Percentiles rank a stretch among this genome's conserved stretches.
phyloP scores from a whole-genome alignment of 2,329 filamentous ascomycete species.

The Trichophyton mentagrophytes region DNA sequence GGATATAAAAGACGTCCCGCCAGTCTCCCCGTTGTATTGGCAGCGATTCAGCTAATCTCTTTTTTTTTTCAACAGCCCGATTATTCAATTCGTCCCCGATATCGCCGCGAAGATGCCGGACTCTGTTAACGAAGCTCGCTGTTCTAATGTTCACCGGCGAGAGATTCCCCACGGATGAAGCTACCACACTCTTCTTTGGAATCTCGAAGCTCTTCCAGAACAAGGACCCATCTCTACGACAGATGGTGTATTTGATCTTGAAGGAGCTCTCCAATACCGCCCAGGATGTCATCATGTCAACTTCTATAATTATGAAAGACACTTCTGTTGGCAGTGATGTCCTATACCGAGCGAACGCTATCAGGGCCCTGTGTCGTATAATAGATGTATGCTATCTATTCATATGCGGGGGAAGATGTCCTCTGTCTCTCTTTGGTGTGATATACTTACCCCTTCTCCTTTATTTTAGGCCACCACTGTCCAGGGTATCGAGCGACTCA shows the following conservation, averaged over 20 bases:
- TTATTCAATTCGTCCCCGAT: constrained; percentile 97
- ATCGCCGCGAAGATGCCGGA: constrained; percentile 91
- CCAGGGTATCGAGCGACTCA: constrained; percentile 92
- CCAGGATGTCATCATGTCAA: constrained; percentile 99
- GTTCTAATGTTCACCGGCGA: constrained; percentile 94
- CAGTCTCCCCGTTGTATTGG: background rate
- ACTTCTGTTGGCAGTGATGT: constrained; percentile 90
- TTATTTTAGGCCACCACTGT: constrained; percentile 67
- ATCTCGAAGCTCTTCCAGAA: constrained; percentile 99
- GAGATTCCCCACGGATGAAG: constrained; percentile 92
- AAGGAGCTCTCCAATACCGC: constrained; percentile 94
- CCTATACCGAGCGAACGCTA: constrained; percentile 89
- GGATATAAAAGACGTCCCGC: background rate
- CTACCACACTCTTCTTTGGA: constrained; percentile 94
- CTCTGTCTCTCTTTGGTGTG: background rate
- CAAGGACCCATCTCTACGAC: constrained; percentile 91
- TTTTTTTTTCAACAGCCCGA: constrained; percentile 50
- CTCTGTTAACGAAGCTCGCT: constrained; percentile 92
- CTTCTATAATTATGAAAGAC: constrained; percentile 99
- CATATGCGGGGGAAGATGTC: background rate
- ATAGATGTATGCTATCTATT: constrained; percentile 59
- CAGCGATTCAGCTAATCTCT: background rate
- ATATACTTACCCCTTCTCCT: constrained; percentile 15
- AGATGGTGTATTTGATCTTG: constrained; percentile 97
- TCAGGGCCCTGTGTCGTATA: constrained; percentile 86